Percentiles rank a stretch among this genome's conserved stretches.
These are phyloP conservation scores for Kwoniella europaea DNA, from an alignment of 768 basidiomycete genomes.

Conservation along the genomic window DNA sequence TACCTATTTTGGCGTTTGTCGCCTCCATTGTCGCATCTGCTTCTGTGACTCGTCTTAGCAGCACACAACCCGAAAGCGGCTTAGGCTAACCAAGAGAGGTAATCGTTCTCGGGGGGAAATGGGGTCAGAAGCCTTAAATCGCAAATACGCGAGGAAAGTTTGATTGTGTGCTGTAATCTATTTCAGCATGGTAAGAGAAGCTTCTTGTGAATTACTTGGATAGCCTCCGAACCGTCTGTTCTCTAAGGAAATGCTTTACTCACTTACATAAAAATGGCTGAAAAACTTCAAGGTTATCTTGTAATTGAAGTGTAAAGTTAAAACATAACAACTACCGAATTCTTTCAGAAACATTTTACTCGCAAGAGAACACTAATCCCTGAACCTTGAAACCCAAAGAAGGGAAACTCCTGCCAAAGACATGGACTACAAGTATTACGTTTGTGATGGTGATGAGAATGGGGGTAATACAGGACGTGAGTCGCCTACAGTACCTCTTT, in stretches of 20 bases:
- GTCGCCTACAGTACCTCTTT: background rate
- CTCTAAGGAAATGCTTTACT: too few species aligned
- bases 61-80: background rate
- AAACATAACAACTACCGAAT: too few species aligned
- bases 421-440: background rate
- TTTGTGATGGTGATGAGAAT: background rate
- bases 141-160: too few species aligned
- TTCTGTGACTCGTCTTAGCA: background rate
- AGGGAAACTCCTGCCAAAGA: background rate
- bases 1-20: too few species aligned
- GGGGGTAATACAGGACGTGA: background rate
- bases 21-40: background rate
- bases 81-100: background rate
- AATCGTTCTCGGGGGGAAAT: background rate
- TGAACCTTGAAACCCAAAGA: background rate
- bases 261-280: too few species aligned
- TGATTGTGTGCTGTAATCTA: too few species aligned
- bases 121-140: background rate
- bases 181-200: background rate
- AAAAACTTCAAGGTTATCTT: too few species aligned
- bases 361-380: too few species aligned
- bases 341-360: too few species aligned
- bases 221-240: too few species aligned
- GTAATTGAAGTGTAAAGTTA: too few species aligned
- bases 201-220: background rate